These are phyloP conservation scores for Ceratocystis diversiconidia DNA, from an alignment of 2,329 filamentous ascomycete species.

Conservation along the genomic window DNA sequence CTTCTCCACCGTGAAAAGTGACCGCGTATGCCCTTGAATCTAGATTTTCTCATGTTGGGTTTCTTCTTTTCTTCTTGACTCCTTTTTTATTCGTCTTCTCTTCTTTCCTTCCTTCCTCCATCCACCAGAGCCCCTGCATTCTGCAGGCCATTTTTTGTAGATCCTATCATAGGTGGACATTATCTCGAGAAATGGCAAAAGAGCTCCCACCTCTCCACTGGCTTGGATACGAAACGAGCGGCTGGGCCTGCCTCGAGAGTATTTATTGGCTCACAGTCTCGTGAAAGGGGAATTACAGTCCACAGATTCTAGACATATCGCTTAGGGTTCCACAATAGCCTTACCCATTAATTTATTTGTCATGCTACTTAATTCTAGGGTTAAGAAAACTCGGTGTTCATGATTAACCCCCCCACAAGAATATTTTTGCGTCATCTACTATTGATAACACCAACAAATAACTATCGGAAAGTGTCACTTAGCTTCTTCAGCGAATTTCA, in stretches of 20 bases:
- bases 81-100: background rate
- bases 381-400: background rate
- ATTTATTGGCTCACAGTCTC: background rate
- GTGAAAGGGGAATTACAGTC: no score
- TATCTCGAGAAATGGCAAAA: background rate
- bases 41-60: background rate
- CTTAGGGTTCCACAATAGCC: no score
- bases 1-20: background rate
- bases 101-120: background rate
- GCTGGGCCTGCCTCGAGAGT: background rate
- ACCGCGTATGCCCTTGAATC: background rate
- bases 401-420: background rate
- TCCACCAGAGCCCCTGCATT: background rate
- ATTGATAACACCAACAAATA: background rate
- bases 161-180: background rate
- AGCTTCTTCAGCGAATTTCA: background rate
- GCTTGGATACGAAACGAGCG: background rate
- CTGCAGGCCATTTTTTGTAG: constrained; percentile 4
- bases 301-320: no score
- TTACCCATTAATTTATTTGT: background rate
- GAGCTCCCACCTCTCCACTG: background rate
- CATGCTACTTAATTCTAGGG: background rate
- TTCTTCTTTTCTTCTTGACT: background rate
- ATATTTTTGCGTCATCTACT: background rate
- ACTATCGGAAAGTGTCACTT: background rate